Evolutionary conservation across 2,329 filamentous ascomycete species (phyloP).

Genomic region (Alternaria brassicae): DNA sequence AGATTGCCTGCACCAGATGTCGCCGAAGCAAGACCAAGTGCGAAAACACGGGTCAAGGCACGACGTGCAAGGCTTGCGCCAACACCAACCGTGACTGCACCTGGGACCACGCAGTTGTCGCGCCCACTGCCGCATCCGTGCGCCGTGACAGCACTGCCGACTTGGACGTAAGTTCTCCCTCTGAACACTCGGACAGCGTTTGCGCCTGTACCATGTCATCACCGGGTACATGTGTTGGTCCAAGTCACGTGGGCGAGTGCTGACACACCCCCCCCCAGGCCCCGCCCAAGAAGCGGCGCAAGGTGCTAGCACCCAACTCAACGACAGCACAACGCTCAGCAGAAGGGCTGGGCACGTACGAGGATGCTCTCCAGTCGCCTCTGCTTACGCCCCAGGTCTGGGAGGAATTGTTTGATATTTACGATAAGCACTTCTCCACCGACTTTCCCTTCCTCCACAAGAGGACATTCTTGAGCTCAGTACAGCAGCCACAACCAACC

Average conservation of each 20-base stretch:
- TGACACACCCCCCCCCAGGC: constrained; percentile 16
- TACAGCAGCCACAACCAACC: constrained; percentile 37
- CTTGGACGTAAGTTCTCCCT: constrained; percentile 29
- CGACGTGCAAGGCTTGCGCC: constrained; percentile 77
- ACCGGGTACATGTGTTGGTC: not conserved
- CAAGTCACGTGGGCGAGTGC: constrained; percentile 1
- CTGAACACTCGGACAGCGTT: not conserved
- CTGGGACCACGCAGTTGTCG: constrained; percentile 65
- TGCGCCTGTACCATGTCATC: not conserved
- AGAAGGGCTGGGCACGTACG: constrained; percentile 54
- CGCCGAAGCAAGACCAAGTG: constrained; percentile 87
- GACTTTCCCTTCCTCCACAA: constrained; percentile 76
- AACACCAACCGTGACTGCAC: constrained; percentile 74
- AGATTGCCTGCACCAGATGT: constrained; percentile 79
- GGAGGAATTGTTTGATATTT: constrained; percentile 73
- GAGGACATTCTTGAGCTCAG: constrained; percentile 62
- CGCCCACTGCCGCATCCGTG: constrained; percentile 36
- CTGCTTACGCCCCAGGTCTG: constrained; percentile 71
- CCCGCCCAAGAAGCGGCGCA: constrained; percentile 41
- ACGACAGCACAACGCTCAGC: constrained; percentile 38
- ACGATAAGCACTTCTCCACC: constrained; percentile 73
- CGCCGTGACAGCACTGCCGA: constrained; percentile 51
- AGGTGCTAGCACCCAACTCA: constrained; percentile 48
- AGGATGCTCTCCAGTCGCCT: constrained; percentile 68
- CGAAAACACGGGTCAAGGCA: constrained; percentile 76